Evolutionary conservation across 768 basidiomycete species (phyloP), one percentile per base, ranked within the genome.

Genomic region (Calocybe gangraenosa): DNA sequence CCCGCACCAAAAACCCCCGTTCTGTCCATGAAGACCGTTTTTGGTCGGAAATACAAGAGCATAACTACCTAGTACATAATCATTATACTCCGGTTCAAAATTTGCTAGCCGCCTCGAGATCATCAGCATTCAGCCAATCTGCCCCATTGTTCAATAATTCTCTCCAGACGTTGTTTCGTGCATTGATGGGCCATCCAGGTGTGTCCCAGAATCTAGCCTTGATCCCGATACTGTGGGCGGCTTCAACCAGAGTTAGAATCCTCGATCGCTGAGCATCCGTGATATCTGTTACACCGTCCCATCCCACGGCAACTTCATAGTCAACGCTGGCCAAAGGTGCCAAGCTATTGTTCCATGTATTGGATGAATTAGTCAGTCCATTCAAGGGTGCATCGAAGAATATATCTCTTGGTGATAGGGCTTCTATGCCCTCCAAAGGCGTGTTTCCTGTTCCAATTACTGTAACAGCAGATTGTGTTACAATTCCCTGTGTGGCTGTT

Each of bases 41-140:
- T 68, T 54, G 62, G 59, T 32, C 59, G 57, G 34, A 65, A 61
- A 43, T 56, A 58, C 30, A 64, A 62, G 47, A 56, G 39, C 43
- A 42, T 48, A 44, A 55, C 56, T 39, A 34, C 52, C 20, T 51
- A 38, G 44, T 42, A 33, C 38, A 30, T 39, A 38, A 36, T 43
- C 34, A 47, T 44, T 42, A 42, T 51, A 35, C 36, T 56, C 17
- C 23, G 45, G 21, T 30, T 53, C 47, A 64, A 50, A 66, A 71
- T 18, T 58, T 47, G 28, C 58, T 65, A 4, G 71, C 69, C 47
- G 70, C 71, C 45, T 64, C 65, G 23, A 75, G 59, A 47, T 77
- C 74, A 56, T 78, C 76, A 10, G 70, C 75, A 51, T 78, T 78
- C 49, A 78, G 52, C 73, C 75, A 77, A 50, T 75, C 71, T 14